phyloP scores from a whole-genome alignment of 2,329 filamentous ascomycete genomes.

The Delphinella strobiligena region DNA sequence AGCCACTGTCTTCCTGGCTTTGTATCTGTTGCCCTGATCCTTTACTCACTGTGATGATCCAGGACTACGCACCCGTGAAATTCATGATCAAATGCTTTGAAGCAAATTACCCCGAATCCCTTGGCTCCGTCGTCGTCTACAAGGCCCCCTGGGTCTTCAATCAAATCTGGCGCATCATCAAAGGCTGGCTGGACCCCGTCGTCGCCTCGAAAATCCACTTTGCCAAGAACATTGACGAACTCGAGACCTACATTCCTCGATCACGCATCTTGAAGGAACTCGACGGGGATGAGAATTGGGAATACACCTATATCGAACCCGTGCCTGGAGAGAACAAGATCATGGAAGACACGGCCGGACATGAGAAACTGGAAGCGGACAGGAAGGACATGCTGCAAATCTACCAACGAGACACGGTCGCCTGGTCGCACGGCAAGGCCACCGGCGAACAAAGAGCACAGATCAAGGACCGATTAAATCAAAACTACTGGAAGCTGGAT shows the following conservation, averaged over 20 bases:
- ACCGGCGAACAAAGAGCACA: slow-evolving; percentile 39
- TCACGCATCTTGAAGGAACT: slow-evolving; percentile 68
- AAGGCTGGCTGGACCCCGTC: slow-evolving; percentile 91
- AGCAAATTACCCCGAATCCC: slow-evolving; percentile 90
- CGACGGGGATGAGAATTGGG: slow-evolving; percentile 75
- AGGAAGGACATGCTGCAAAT: slow-evolving; percentile 55
- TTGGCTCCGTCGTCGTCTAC: slow-evolving; percentile 84
- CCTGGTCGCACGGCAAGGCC: slow-evolving; percentile 55
- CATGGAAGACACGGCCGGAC: slow-evolving; percentile 52
- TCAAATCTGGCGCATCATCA: slow-evolving; percentile 93
- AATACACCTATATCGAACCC: slow-evolving; percentile 73
- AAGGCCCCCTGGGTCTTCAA: slow-evolving; percentile 97
- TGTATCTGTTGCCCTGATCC: too few relatives aligned
- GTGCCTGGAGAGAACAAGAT: slow-evolving; percentile 59
- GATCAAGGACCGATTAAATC: slow-evolving; percentile 39
- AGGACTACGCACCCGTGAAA: slow-evolving; percentile 91
- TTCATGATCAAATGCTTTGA: slow-evolving; percentile 99
- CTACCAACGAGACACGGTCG: slow-evolving; percentile 61
- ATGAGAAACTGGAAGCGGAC: slow-evolving; percentile 51
- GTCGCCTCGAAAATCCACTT: slow-evolving; percentile 92
- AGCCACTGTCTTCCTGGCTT: too few relatives aligned
- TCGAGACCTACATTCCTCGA: slow-evolving; percentile 62
- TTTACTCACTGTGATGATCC: neutral
- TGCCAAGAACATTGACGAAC: slow-evolving; percentile 66
- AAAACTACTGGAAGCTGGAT: slow-evolving; percentile 82